Evolutionary conservation across 2,329 filamentous ascomycete species (phyloP), one percentile per base, ranked within the genome.

Genomic region (Colletotrichum godetiae): DNA sequence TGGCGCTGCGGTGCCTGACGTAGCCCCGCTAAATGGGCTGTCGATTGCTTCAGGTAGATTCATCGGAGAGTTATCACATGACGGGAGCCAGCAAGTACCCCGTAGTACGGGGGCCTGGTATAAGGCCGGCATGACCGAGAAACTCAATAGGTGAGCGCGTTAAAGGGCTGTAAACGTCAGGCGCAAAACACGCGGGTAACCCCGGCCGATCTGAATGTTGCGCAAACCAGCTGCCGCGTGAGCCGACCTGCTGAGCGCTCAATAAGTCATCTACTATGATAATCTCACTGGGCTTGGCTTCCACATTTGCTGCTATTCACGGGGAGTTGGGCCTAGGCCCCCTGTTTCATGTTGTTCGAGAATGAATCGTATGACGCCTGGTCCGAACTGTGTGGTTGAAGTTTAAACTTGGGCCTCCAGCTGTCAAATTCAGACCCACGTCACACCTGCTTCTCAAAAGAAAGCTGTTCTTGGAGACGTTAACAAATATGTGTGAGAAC

Each of bases 31-130:
- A n/a, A 55, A 35, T 31, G 3, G 29, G 42, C 19, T 22, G 15
- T 60, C 5, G 15, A 31, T 11, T 64, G 69, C 60, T 33, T 69
- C 70, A 24, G 55, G 65, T 73, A 70, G 46, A 73, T 69, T 49
- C n/a, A 5, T 19, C 33, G 49, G 4, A 19, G 22, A 19, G 7
- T 49, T 13, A 33, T 55, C 1, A 10, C 22, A 6, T 24, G 61
- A 42, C 7, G 4, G 46, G 10, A 11, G n/a, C 3, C 29, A 7
- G 46, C 5, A 53, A 62, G 11, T 24, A 42, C 24, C 11, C 11
- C 6, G 19, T 2, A 31, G 27, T 15, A 46, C 1, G 24, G 6
- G 0, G 3, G 12, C 22, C 11, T 15, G 19, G 6, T 3, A 11
- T 6, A 15, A 15, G 5, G 12, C 58, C 58, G 52, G 52, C 52